A percentile compares a stretch with the other conserved stretches of the same genome.
These are phyloP conservation scores for Boechera stricta DNA, from an alignment of 345 rosid genomes.

Conservation along the genomic window DNA sequence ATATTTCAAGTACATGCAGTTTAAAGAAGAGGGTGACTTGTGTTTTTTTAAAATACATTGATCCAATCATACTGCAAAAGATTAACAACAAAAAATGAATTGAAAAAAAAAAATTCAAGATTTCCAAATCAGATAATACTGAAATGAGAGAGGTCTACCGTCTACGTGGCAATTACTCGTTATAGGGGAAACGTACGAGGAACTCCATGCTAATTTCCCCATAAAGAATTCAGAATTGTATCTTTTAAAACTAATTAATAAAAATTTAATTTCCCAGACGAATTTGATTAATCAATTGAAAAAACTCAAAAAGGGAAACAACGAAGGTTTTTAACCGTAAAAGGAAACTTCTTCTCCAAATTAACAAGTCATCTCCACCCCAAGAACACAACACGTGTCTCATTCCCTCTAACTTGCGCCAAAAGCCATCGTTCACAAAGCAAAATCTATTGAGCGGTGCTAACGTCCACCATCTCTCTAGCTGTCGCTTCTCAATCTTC, in stretches of 20 bases:
- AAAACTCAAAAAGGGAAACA: neutral
- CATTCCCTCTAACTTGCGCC: conserved; percentile 51
- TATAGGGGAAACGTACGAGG: conserved; percentile 42
- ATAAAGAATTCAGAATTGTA: conserved; percentile 5
- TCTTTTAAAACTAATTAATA: neutral
- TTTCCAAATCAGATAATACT: conserved; percentile 17
- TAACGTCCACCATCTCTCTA: conserved; percentile 43
- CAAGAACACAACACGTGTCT: conserved; percentile 50
- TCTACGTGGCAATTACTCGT: conserved; percentile 38
- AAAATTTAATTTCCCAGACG: neutral
- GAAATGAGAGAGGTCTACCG: conserved; percentile 8
- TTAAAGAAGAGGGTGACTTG: neutral
- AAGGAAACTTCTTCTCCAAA: conserved; percentile 41
- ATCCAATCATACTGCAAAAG: neutral
- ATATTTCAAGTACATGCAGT: neutral
- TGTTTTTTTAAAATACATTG: neutral
- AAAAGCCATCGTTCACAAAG: conserved; percentile 42
- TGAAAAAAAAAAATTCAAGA: neutral
- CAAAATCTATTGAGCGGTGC: conserved; percentile 38
- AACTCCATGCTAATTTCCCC: conserved; percentile 36
- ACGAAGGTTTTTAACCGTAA: conserved; percentile 29
- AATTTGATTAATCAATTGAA: conserved; percentile 5
- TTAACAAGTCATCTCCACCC: conserved; percentile 29
- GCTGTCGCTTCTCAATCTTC: conserved; percentile 51
- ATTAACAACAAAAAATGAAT: neutral